Percentiles rank a stretch among this genome's conserved stretches.
These are phyloP conservation scores for Aspergillus calidoustus DNA, from an alignment of 2,329 filamentous ascomycete species.

Conservation along the genomic window DNA sequence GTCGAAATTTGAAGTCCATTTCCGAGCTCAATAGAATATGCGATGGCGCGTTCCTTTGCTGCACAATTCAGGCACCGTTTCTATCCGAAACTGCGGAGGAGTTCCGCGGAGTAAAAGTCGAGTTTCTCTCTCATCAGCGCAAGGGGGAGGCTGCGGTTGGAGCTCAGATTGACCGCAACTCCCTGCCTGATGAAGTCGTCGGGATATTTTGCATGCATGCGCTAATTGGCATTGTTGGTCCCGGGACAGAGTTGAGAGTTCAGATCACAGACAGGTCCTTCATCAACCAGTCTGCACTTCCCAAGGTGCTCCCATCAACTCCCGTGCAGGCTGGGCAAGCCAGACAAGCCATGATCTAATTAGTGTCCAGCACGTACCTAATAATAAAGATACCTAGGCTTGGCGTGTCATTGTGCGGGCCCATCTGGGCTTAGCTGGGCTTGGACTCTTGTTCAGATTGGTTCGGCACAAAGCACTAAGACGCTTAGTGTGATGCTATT, in stretches of 20 bases:
- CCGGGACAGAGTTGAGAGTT: background rate
- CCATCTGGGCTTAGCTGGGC: conserved; percentile 3
- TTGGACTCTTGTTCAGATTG: background rate
- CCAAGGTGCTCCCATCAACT: conserved; percentile 5
- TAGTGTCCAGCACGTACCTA: conserved; percentile 10
- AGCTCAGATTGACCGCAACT: background rate
- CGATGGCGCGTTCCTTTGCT: background rate
- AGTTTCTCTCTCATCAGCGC: too few relatives aligned
- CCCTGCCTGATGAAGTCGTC: background rate
- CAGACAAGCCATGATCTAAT: conserved; percentile 9
- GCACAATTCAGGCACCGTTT: conserved; percentile 5
- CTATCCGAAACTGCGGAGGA: background rate
- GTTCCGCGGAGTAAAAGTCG: background rate
- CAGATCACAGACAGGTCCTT: background rate
- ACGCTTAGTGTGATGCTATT: conserved; percentile 9
- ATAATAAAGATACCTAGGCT: conserved; percentile 1
- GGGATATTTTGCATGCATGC: background rate
- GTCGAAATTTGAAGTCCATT: background rate
- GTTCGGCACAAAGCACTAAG: conserved; percentile 6
- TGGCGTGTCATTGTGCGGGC: conserved; percentile 6
- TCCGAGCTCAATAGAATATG: background rate
- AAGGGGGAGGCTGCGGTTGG: background rate
- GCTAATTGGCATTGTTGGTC: background rate
- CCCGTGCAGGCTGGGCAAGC: conserved; percentile 2
- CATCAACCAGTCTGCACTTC: conserved; percentile 1